Base-by-base conservation (phyloP, 495 filamentous ascomycete species). In the Hypoxylon fuscum region DNA sequence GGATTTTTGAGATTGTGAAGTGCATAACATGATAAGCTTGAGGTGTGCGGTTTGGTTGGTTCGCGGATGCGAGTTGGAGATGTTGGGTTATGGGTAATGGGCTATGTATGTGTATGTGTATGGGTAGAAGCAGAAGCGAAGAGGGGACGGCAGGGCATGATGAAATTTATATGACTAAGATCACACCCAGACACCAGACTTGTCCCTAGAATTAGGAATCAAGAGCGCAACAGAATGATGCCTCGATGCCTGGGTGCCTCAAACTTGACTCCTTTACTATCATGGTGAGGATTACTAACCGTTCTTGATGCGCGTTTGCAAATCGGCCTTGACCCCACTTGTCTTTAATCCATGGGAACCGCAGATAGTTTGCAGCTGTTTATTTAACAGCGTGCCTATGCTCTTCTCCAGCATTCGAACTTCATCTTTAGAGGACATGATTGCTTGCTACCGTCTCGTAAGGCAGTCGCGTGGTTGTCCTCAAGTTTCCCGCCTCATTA, bases 301-400 rank as follows among this genome's bases (percentile, higher is more conserved):
- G 22, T 83, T 70, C 58, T 88, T 85, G 43, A 97, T 87, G 57
- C 93, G 88, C 21, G 75, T 73, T 72, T 96, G 92, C 37, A 98
- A 76, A 15, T 88, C 81, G 22, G 85, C 80, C 76, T 98, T 98
- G 57, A 91, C 85, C 7, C 95, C 95, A 22, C 85, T 89, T 34
- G 90, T 87, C 29, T 81, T 77, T 14, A 94, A 80, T 22, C 85
- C 82, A 71, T 94, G 88, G 52, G 77, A 76, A 35, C 82, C 84
- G 64, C 93, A 85, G 62, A 97, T 88, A 12, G 77, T 72, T 57
- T 92, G 90, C 34, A 98, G 83, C 47, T 89, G 83, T 23, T 80
- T 81, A 72, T 93, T 93, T 59, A 90, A 81, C 23, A 80, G 56
- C 1, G 73, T 69, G 5, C 64, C 64, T 14, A 69, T 51, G 15